Evolutionary conservation across 441 rosid genomes (phyloP).

Genomic region (Breynia disticha): DNA sequence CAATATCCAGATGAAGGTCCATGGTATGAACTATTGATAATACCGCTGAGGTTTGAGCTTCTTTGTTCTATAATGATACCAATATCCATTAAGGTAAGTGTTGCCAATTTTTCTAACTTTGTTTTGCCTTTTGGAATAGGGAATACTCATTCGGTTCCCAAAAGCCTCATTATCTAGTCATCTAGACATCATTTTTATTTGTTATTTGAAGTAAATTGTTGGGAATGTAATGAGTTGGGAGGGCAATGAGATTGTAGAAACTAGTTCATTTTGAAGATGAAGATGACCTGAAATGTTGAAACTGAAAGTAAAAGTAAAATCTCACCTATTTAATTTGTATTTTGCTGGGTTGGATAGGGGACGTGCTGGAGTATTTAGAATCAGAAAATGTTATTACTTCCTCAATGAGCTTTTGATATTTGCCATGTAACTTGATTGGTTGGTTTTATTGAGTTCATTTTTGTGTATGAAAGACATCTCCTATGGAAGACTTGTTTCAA

Average conservation of each 20-base stretch:
- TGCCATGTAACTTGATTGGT: neutral
- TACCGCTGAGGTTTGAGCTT: constrained; percentile 96
- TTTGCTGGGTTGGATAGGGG: neutral
- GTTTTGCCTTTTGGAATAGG: neutral
- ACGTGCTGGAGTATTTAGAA: too few species aligned
- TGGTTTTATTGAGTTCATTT: neutral
- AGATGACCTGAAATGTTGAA: neutral
- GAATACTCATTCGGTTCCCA: neutral
- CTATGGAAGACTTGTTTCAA: neutral
- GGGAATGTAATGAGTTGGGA: neutral
- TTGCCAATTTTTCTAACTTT: constrained; percentile 1
- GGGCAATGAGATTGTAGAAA: neutral
- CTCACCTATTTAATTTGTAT: neutral
- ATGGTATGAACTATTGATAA: constrained; percentile 91
- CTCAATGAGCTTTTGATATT: too few species aligned
- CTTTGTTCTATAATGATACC: constrained; percentile 99
- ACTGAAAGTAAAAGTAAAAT: neutral
- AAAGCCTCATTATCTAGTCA: neutral
- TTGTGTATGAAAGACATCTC: neutral
- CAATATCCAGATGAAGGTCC: constrained; percentile 84
- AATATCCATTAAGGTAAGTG: constrained; percentile 82
- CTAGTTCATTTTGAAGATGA: neutral
- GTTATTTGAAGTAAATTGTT: neutral
- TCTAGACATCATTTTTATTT: neutral
- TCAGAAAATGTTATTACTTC: too few species aligned